Percentiles rank a stretch among this genome's conserved stretches.
Evolutionary conservation across 495 filamentous ascomycete genomes (phyloP).

Genomic region (Astrocystis sublimbata): DNA sequence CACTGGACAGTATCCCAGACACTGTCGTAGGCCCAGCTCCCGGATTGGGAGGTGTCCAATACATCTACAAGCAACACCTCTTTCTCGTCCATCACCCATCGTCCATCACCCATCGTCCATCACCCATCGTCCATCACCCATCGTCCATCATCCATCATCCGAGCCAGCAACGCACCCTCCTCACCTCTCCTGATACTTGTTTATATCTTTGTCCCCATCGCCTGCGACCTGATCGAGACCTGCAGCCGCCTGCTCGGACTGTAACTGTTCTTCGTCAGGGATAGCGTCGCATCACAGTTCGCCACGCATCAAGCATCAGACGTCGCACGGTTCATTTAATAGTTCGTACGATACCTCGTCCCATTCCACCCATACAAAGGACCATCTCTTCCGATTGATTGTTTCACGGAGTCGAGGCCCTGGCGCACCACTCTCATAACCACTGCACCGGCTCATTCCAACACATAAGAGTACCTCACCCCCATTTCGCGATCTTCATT

Average conservation of each 20-base stretch:
- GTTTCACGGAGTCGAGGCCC: conserved; percentile 11
- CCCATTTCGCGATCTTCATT: conserved; percentile 1
- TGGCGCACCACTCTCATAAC: no score
- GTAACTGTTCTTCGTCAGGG: neutral
- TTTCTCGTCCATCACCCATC: no score
- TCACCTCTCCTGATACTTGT: neutral
- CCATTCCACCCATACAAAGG: conserved; percentile 18
- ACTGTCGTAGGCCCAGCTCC: neutral
- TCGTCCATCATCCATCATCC: conserved; percentile 6
- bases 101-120: no score
- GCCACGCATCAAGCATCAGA: conserved; percentile 15
- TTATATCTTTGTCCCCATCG: neutral
- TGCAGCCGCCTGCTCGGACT: neutral
- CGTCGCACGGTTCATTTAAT: neutral
- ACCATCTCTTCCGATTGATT: conserved; percentile 7
- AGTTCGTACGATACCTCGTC: conserved; percentile 16
- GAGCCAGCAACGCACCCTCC: conserved; percentile 12
- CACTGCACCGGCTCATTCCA: neutral
- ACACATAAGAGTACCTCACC: conserved; percentile 3
- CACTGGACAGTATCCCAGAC: neutral
- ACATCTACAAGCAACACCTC: no score
- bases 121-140: no score
- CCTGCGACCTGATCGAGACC: neutral
- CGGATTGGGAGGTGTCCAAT: neutral
- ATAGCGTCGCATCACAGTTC: conserved; percentile 4